Evolutionary conservation across 2,329 filamentous ascomycete species (phyloP).

Genomic region (Emydomyces testavorans): DNA sequence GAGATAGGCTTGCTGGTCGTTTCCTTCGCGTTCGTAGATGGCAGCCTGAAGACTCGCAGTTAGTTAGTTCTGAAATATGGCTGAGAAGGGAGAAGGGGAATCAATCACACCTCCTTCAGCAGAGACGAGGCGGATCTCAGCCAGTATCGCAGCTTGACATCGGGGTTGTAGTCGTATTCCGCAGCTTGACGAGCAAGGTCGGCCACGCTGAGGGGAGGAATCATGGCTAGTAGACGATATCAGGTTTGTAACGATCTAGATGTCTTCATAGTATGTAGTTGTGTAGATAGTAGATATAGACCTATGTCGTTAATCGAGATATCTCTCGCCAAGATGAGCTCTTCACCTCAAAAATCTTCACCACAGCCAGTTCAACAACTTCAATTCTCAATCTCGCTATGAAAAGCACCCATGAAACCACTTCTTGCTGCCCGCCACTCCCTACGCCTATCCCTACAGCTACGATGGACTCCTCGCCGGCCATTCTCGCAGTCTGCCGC

Average conservation of each 20-base stretch:
- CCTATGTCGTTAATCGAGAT: no score
- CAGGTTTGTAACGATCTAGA: no score
- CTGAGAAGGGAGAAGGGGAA: not conserved
- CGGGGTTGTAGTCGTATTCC: conserved; percentile 68
- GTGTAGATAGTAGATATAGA: no score
- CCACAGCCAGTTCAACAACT: no score
- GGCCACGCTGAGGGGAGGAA: conserved; percentile 56
- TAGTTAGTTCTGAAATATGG: not conserved
- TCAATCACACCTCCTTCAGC: conserved; percentile 58
- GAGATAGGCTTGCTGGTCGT: conserved; percentile 78
- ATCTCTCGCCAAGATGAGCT: no score
- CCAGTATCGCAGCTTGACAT: conserved; percentile 70
- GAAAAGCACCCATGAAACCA: not conserved
- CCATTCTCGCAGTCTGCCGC: conserved; percentile 19
- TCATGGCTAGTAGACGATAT: conserved; percentile 21
- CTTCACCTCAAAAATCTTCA: no score
- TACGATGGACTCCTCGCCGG: conserved; percentile 16
- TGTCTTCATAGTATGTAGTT: no score
- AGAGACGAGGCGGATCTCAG: conserved; percentile 67
- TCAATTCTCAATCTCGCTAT: no score
- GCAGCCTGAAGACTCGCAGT: conserved; percentile 49
- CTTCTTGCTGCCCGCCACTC: no score
- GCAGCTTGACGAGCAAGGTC: conserved; percentile 66
- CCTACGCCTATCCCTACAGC: no score
- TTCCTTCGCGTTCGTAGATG: conserved; percentile 75